Evolutionary conservation across 345 rosid species (phyloP), one percentile per base, ranked within the genome.

Genomic region (Reutealis trisperma): DNA sequence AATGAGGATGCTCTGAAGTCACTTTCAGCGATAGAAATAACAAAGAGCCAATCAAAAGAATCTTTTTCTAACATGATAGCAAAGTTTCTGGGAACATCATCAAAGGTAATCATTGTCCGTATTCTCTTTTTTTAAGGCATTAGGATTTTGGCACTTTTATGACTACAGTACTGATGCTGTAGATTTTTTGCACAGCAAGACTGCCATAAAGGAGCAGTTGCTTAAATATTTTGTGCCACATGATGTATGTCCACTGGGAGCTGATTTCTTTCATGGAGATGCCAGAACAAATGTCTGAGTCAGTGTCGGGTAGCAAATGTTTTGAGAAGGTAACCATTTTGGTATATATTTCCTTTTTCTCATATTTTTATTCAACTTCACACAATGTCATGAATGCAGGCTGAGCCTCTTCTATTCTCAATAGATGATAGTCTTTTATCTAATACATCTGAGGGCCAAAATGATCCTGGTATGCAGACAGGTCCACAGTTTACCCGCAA

Each of bases 171-270:
- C 42, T 72, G 67, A 78, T 70, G 61, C 41, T 64, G 27, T 12
- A 62, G 18, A 64, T 63, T 59, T 67, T 70, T 45, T 27, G 27
- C 65, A 81, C 87, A 87, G 94, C 80, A 86, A 78, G 87, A 82
- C 13, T 32, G 51, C 75, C 64, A 75, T 86, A 73, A 84, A 66
- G 64, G 83, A 85, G 64, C 85, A 86, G 85, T 80, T 92, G 81
- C 85, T 88, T 77, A 79, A 74, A 45, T 89, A 87, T 70, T 92
- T 90, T 72, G 76, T 85, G 70, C 92, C 93, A 41, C 81, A 87
- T 32, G 91, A 90, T 8, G 91, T 76, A 59, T 90, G 91, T 79
- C 94, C 93, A 52, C 78, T 82, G 72, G 94, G 87, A 80, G 81
- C 86, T 44, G 82, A 86, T 71, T 71, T 79, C 67, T 85, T 85